Evolutionary conservation across 768 basidiomycete genomes (phyloP).

Genomic region (Pleurotus tuoliensis): DNA sequence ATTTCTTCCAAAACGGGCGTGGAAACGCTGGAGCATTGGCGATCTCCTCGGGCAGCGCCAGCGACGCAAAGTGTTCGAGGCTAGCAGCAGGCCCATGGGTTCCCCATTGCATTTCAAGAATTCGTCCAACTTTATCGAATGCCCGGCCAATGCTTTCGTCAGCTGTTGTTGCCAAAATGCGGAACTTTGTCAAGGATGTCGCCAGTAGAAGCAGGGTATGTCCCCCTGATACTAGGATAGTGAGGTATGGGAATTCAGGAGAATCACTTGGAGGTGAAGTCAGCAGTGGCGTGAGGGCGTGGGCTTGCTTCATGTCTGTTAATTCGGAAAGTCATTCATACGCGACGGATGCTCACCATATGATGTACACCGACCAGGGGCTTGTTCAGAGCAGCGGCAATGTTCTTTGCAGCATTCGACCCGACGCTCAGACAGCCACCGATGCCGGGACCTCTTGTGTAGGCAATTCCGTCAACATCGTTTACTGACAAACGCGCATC

Average conservation of each 20-base stretch:
- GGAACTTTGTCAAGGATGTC: constrained; percentile 50
- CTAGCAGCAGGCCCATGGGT: constrained; percentile 72
- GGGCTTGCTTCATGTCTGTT: constrained; percentile 69
- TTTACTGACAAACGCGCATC: constrained; percentile 56
- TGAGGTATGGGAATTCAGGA: constrained; percentile 81
- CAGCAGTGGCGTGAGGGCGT: constrained; percentile 78
- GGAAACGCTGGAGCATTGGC: constrained; percentile 37
- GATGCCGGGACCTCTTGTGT: constrained; percentile 82
- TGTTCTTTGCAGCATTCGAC: constrained; percentile 77
- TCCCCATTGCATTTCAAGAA: constrained; percentile 64
- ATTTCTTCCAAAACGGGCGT: constrained; percentile 44
- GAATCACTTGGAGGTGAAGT: constrained; percentile 42
- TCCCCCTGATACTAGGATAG: constrained; percentile 88
- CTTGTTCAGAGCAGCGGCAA: constrained; percentile 74
- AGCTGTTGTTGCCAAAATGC: constrained; percentile 66
- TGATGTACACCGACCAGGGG: constrained; percentile 92
- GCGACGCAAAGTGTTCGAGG: constrained; percentile 66
- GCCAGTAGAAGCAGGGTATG: constrained; percentile 88
- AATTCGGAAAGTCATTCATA: neutral
- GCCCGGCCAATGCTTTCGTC: constrained; percentile 78
- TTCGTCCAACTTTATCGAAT: constrained; percentile 79
- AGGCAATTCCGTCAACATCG: constrained; percentile 85
- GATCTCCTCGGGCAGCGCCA: constrained; percentile 21
- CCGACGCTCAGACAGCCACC: constrained; percentile 77
- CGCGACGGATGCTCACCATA: constrained; percentile 58